Percentiles rank a stretch among this genome's conserved stretches.
phyloP scores from a whole-genome alignment of 371 early-diverging fungal genomes.

The Mortierella sp. region DNA sequence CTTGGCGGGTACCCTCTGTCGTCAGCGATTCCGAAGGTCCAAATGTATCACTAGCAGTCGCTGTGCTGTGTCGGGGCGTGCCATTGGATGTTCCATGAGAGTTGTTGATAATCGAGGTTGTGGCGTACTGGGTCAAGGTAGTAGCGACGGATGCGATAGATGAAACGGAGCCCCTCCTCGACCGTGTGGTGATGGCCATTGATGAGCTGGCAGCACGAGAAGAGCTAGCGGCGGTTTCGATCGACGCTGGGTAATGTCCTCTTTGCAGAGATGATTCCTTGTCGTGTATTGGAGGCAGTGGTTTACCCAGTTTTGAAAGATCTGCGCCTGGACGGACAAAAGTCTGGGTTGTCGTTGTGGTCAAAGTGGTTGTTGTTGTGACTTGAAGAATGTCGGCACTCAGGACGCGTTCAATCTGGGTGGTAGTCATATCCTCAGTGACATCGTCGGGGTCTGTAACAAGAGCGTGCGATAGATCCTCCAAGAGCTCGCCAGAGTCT shows the following conservation, averaged over 20 bases:
- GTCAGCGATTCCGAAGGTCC: conserved; percentile 33
- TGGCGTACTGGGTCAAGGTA: conserved; percentile 49
- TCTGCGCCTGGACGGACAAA: conserved; percentile 57
- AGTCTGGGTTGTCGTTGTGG: conserved; percentile 56
- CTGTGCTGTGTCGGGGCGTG: conserved; percentile 22
- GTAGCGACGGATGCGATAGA: conserved; percentile 56
- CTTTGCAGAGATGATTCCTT: conserved; percentile 25
- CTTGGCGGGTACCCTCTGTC: conserved; percentile 43
- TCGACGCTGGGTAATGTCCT: conserved; percentile 20
- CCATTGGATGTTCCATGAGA: conserved; percentile 37
- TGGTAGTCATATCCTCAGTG: conserved; percentile 55
- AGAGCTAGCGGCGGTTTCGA: conserved; percentile 36
- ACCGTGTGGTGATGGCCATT: conserved; percentile 43
- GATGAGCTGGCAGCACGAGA: conserved; percentile 41
- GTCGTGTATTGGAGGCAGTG: conserved; percentile 42
- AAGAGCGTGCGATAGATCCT: conserved; percentile 48
- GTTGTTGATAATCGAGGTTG: conserved; percentile 45
- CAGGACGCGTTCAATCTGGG: conserved; percentile 54
- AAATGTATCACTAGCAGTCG: conserved; percentile 11
- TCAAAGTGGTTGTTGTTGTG: conserved; percentile 50
- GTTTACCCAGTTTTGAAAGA: conserved; percentile 47
- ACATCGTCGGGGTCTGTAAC: conserved; percentile 56
- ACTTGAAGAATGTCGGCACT: conserved; percentile 55
- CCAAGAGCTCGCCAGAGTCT: conserved; percentile 39
- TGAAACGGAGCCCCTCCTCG: conserved; percentile 53